Evolutionary conservation across 148 eudicot species (phyloP), one percentile per base, ranked within the genome.

Genomic region (Fagopyrum tataricum): DNA sequence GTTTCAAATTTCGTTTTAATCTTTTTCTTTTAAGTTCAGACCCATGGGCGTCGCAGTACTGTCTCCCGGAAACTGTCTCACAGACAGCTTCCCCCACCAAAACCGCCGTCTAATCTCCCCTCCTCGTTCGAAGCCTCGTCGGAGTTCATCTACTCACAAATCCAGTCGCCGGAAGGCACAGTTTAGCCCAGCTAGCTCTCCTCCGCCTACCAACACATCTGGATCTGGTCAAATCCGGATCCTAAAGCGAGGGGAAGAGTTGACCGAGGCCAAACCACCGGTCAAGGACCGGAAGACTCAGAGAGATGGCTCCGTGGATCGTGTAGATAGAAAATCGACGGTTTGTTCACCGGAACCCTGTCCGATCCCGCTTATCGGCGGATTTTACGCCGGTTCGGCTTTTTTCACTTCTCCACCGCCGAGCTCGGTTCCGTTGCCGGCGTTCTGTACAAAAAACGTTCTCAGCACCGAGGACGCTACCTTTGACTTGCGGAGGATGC

Each of bases 341-440:
- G 68, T 26, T 11, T 8, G 4, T 62, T 21, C 71, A 42, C 44
- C 46, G 10, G 46, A 44, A 59, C 74, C 44, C 72, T 48, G 48
- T 47, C 75, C 17, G 72, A 68, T 3, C 72, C 78, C 10, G 81
- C 39, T 17, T 26, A 4, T 43, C 46, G 68, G 64, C 12, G 81
- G 81, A n/a, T 79, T 80, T 4, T 85, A 80, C 46, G 91, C 89
- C 2, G 91, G 91, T 14, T 81, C 85, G 2, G 84, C 82, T 5
- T 79, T 74, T 24, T 48, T 75, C 41, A 80, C 83, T 18, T 85
- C 91, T 24, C 91, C 91, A 0, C 70, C 86, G 2, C 91, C 91
- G 0, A 84, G 87, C 67, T 83, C 85, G 18, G 11, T 88, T 17
- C 91, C 89, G n/a, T 40, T 88, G 15, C 91, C 91, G 44, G 82